These are phyloP conservation scores for Pisolithus orientalis DNA, from an alignment of 768 basidiomycete genomes.

Conservation along the genomic window DNA sequence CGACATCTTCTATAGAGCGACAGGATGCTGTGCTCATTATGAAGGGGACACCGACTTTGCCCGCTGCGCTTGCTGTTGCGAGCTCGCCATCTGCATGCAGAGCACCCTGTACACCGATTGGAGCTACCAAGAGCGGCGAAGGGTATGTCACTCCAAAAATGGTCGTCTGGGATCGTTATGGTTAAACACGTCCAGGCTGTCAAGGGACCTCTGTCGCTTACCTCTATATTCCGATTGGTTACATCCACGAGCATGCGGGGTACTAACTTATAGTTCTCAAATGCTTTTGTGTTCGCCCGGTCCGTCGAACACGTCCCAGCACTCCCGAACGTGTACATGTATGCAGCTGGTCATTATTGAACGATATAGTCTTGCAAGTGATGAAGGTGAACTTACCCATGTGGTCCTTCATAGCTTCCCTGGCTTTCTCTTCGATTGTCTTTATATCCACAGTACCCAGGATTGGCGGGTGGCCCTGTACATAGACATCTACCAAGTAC, in stretches of 20 bases:
- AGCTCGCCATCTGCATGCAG: slow-evolving; percentile 68
- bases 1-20: slow-evolving; percentile 75
- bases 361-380: background rate
- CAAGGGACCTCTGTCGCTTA: slow-evolving; percentile 19
- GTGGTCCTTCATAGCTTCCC: slow-evolving; percentile 53
- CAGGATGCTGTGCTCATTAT: slow-evolving; percentile 72
- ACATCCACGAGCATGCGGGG: slow-evolving; percentile 71
- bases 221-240: slow-evolving; percentile 53
- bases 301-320: slow-evolving; percentile 70
- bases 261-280: slow-evolving; percentile 68
- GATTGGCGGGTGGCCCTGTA: slow-evolving; percentile 11
- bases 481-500: slow-evolving; percentile 19
- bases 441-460: slow-evolving; percentile 57
- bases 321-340: slow-evolving; percentile 70
- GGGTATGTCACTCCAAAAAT: slow-evolving; percentile 63
- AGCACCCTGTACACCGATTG: slow-evolving; percentile 76
- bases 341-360: slow-evolving; percentile 42
- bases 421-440: slow-evolving; percentile 62
- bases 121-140: slow-evolving; percentile 59
- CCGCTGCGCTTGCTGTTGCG: slow-evolving; percentile 61
- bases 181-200: background rate
- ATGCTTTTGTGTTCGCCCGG: slow-evolving; percentile 54
- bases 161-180: slow-evolving; percentile 41
- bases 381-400: slow-evolving; percentile 34
- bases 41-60: slow-evolving; percentile 55